A percentile compares a stretch with the other conserved stretches of the same genome.
These are phyloP conservation scores for Aurifilum marmelostoma DNA, from an alignment of 2,329 filamentous ascomycete genomes.

Conservation along the genomic window DNA sequence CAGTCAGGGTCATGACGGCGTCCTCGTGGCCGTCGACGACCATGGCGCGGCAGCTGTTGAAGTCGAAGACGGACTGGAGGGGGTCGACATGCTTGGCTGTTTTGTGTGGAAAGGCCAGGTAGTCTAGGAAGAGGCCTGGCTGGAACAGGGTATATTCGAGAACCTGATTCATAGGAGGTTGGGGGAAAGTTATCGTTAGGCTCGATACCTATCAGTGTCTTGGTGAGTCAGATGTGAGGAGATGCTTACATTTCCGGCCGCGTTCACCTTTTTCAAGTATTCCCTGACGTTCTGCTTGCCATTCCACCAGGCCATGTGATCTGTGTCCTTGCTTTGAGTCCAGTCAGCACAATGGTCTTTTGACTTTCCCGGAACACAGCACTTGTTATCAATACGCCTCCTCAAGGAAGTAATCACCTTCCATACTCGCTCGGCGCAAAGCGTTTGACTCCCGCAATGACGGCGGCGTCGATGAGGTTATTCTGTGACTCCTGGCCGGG, in stretches of 20 bases:
- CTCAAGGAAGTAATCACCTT: slow-evolving; percentile 42
- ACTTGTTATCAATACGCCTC: no score
- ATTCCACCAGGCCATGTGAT: slow-evolving; percentile 50
- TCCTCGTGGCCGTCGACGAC: slow-evolving; percentile 47
- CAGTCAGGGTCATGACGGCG: slow-evolving; percentile 48
- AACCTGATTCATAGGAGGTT: slow-evolving; percentile 40
- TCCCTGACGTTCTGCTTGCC: slow-evolving; percentile 53
- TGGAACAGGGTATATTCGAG: slow-evolving; percentile 62
- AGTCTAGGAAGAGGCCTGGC: slow-evolving; percentile 57
- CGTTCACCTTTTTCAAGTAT: slow-evolving; percentile 57
- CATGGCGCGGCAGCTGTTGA: slow-evolving; percentile 46
- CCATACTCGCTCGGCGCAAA: slow-evolving; percentile 65
- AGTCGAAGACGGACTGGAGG: slow-evolving; percentile 44
- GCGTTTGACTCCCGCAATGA: slow-evolving; percentile 53
- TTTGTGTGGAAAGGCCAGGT: slow-evolving; percentile 54
- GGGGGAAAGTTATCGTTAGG: not conserved
- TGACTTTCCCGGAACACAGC: no score
- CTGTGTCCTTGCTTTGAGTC: slow-evolving; percentile 35
- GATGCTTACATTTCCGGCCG: slow-evolving; percentile 43
- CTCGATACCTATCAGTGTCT: not conserved
- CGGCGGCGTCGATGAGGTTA: slow-evolving; percentile 61
- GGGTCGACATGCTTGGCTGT: slow-evolving; percentile 48
- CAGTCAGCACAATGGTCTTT: not conserved
- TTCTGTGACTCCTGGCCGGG: slow-evolving; percentile 48
- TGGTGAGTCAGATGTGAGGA: not conserved